Percentiles rank a stretch among this genome's conserved stretches.
Conservation (phyloP, 164 flowering plant species). For the Pachysandra terminalis region DNA sequence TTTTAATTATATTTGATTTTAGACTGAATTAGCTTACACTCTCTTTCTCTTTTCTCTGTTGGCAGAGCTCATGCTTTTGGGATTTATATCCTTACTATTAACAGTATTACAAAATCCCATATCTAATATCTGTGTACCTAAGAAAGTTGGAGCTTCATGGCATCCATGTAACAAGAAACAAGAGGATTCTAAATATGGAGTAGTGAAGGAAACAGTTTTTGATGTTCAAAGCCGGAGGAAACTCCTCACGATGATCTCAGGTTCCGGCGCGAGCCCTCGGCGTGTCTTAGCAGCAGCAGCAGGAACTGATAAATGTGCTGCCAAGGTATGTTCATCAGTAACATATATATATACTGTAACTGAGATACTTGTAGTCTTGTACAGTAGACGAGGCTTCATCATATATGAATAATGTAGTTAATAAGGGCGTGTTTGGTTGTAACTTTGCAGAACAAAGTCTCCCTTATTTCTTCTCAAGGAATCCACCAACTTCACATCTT, state of each 20-base stretch:
- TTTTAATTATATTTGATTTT: no score
- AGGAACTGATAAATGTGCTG: constrained; percentile 34
- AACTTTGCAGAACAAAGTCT: constrained; percentile 18
- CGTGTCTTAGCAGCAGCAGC: constrained; percentile 42
- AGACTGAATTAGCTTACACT: background rate
- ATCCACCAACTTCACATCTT: constrained; percentile 75
- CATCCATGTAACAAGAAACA: constrained; percentile 40
- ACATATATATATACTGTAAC: no score
- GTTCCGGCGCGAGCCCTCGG: constrained; percentile 14
- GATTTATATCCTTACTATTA: constrained; percentile 63
- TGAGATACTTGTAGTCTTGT: no score
- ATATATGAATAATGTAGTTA: no score
- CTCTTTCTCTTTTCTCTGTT: background rate
- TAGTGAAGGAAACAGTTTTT: background rate
- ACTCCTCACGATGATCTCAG: constrained; percentile 31
- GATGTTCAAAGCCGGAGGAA: constrained; percentile 26
- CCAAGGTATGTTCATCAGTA: constrained; percentile 22
- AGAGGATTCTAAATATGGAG: background rate
- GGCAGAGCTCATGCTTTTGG: constrained; percentile 69
- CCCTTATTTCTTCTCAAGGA: constrained; percentile 44
- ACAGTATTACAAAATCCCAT: constrained; percentile 39
- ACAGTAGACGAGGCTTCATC: no score
- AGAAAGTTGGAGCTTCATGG: constrained; percentile 36
- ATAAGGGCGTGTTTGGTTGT: background rate
- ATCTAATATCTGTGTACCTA: constrained; percentile 39